Base-by-base conservation (phyloP, 2,329 filamentous ascomycete genomes). In the Ophidiomyces ophidiicola region DNA sequence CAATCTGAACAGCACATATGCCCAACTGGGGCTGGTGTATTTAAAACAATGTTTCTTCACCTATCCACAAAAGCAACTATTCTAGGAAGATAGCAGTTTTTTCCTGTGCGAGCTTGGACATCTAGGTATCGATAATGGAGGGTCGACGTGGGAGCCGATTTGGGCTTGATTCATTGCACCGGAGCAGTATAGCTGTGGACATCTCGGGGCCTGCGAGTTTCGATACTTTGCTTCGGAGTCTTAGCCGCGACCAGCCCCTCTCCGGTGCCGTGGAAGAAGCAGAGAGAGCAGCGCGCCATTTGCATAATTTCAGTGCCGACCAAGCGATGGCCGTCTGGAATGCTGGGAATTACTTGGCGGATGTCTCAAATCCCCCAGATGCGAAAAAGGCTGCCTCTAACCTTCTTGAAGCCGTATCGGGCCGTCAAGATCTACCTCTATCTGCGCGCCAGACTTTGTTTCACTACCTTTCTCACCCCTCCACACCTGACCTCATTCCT, bases 101-200 rank as follows among this genome's bases (percentile, higher is more conserved):
- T n/a, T n/a, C n/a, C n/a, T n/a, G n/a, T n/a, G n/a, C n/a, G n/a
- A n/a, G n/a, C n/a, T n/a, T n/a, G n/a, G n/a, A n/a, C n/a, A n/a
- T n/a, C n/a, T n/a, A n/a, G n/a, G n/a, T 50, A 21, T 50, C 53
- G 23, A 46, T 47, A 24, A 55, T 56, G 40, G 58, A 62, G 44
- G 52, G 48, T 45, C 56, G 58, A 41, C 53, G 52, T 40, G 51
- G 48, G 28, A 57, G 50, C 45, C 53, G 56, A 28, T 50, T 60
- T 44, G 58, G 58, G 39, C 53, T 59, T 31, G 59, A 63, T 48
- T 54, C 55, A 49, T 58, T 64, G 57, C 60, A 63, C 56, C 59
- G 61, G 32, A 58, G 53, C 39, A 63, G 58, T 42, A 53, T 60
- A 6, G 30, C 39, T 6, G 26, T 32, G 17, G 59, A 57, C 19